phyloP scores from a whole-genome alignment of 129 eudicot genomes.

The sunflower (Helianthus annuus) region DNA sequence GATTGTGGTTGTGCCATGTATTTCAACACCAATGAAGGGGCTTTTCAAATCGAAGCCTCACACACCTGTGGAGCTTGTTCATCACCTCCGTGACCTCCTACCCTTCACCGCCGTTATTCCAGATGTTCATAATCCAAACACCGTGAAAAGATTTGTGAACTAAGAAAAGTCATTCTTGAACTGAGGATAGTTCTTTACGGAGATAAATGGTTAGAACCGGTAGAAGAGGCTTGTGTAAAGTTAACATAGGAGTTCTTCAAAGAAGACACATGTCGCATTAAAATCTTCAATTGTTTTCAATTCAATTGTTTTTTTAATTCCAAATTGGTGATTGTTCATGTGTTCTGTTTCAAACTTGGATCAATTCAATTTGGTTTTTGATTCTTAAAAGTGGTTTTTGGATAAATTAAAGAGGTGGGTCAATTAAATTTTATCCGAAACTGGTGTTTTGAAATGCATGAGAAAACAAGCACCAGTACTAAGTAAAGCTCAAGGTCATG shows the following conservation, averaged over 20 bases:
- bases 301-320: too few species aligned
- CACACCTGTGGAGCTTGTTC: slow-evolving; percentile 47
- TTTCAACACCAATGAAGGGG: slow-evolving; percentile 40
- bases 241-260: slow-evolving; percentile 49
- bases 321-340: too few species aligned
- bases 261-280: slow-evolving; percentile 40
- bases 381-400: too few species aligned
- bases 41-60: slow-evolving; percentile 53
- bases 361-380: too few species aligned
- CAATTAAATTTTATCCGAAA: too few species aligned
- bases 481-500: too few species aligned
- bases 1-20: slow-evolving; percentile 32
- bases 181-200: slow-evolving; percentile 54
- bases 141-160: slow-evolving; percentile 43
- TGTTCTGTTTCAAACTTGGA: too few species aligned
- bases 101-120: slow-evolving; percentile 31
- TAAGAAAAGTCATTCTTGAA: slow-evolving; percentile 44
- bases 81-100: slow-evolving; percentile 38
- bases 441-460: too few species aligned
- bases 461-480: too few species aligned
- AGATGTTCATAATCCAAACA: slow-evolving; percentile 31
- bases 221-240: slow-evolving; percentile 44
- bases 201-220: slow-evolving; percentile 43
- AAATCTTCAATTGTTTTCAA: too few species aligned
- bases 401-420: too few species aligned